phyloP scores from a whole-genome alignment of 495 filamentous ascomycete species.

The Aspergillus sclerotiicarbonarius region DNA sequence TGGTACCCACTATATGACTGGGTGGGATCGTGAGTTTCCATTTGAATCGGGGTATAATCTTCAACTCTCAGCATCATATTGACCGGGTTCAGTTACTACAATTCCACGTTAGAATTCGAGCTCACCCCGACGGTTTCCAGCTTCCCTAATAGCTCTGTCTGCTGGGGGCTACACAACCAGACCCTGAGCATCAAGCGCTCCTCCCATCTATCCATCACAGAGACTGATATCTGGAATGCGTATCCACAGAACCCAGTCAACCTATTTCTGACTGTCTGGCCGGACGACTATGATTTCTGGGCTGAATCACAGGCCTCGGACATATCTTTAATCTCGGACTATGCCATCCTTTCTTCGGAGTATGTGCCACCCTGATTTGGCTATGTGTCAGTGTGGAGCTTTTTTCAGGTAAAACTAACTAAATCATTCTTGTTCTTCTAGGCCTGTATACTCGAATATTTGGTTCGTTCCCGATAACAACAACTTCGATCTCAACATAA shows the following conservation, averaged over 20 bases:
- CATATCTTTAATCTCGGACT: not conserved
- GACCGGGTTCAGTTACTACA: not conserved
- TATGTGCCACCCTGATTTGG: not conserved
- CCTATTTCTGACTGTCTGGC: not conserved
- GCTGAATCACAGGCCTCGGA: not conserved
- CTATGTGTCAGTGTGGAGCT: not conserved
- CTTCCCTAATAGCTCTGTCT: not conserved
- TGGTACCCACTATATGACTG: not conserved
- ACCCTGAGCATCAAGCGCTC: not conserved
- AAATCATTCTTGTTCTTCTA: not conserved
- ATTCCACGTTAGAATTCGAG: not conserved
- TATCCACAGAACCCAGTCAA: not conserved
- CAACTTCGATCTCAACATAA: not conserved
- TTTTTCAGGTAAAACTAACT: not conserved
- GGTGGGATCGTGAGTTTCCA: not conserved
- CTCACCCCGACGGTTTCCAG: not conserved
- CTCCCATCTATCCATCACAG: not conserved
- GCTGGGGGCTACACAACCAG: not conserved
- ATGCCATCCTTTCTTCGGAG: not conserved
- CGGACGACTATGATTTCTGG: not conserved
- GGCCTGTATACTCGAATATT: not conserved
- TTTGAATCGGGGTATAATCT: not conserved
- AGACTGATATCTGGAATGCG: not conserved
- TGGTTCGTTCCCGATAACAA: not conserved
- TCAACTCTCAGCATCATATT: not conserved